phyloP scores from a whole-genome alignment of 805 yeast species.

The Metschnikowia drakensbergensis region DNA sequence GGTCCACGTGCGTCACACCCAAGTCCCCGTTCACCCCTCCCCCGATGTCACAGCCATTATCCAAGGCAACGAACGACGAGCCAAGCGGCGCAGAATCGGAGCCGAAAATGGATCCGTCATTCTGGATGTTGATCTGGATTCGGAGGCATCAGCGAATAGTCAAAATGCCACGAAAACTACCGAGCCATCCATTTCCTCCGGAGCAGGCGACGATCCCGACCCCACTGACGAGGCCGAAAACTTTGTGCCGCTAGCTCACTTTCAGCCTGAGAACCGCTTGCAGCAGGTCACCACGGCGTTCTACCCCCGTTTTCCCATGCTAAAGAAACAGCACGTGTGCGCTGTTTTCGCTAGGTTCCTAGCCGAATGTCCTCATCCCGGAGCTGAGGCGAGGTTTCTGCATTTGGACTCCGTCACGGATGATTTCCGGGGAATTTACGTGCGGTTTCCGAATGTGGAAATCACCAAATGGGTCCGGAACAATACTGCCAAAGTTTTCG shows the following conservation, averaged over 20 bases:
- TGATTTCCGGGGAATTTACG: slow-evolving; percentile 33
- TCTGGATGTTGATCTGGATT: too few relatives aligned
- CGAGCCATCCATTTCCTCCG: too few relatives aligned
- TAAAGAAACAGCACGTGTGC: slow-evolving; percentile 29
- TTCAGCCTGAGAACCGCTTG: slow-evolving; percentile 31
- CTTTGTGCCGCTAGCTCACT: slow-evolving; percentile 25
- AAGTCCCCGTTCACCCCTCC: slow-evolving; percentile 11
- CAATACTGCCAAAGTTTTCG: background rate
- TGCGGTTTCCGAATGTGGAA: slow-evolving; percentile 25
- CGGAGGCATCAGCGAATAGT: too few relatives aligned
- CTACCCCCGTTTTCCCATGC: slow-evolving; percentile 32
- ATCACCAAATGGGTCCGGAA: slow-evolving; percentile 16
- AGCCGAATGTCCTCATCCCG: slow-evolving; percentile 3
- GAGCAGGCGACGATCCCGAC: slow-evolving; percentile 9
- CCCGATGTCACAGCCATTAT: slow-evolving; percentile 10
- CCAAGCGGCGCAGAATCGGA: background rate
- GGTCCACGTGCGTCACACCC: slow-evolving; percentile 4
- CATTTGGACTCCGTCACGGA: slow-evolving; percentile 22
- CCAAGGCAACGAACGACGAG: slow-evolving; percentile 7
- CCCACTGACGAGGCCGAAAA: slow-evolving; percentile 17
- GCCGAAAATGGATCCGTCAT: background rate
- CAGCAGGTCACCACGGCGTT: slow-evolving; percentile 35
- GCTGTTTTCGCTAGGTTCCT: slow-evolving; percentile 25
- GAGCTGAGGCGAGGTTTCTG: slow-evolving; percentile 31
- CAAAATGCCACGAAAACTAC: background rate